phyloP scores from a whole-genome alignment of 2,329 filamentous ascomycete genomes.

The Ophiocordyceps australis region DNA sequence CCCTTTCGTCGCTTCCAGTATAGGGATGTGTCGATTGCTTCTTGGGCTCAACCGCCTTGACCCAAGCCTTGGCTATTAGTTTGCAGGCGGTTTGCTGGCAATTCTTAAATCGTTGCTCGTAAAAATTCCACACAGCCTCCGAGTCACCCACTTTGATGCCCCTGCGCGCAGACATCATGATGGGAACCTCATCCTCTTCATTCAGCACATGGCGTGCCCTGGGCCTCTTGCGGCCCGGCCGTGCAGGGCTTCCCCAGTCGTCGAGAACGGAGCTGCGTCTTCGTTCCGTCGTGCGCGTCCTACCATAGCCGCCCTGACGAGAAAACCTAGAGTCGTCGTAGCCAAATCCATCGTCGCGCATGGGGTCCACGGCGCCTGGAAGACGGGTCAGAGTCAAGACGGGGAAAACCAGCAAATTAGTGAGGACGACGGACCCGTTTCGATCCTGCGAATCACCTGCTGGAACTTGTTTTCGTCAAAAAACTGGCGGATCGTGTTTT shows the following conservation, averaged over 20 bases:
- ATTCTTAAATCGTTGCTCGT: conserved; percentile 41
- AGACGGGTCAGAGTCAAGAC: neutral
- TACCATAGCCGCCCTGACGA: conserved; percentile 8
- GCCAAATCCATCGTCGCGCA: conserved; percentile 13
- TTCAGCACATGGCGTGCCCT: conserved; percentile 17
- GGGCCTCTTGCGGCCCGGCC: conserved; percentile 12
- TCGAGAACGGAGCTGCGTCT: conserved; percentile 13
- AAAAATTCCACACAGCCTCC: conserved; percentile 37
- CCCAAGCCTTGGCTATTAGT: conserved; percentile 55
- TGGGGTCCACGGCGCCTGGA: conserved; percentile 13
- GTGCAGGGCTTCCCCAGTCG: conserved; percentile 12
- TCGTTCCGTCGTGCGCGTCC: conserved; percentile 10
- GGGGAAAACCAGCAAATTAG: too few species aligned
- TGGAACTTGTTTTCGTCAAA: conserved; percentile 25
- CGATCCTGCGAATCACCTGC: conserved; percentile 17
- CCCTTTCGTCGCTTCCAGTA: conserved; percentile 41
- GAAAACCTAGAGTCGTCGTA: conserved; percentile 9
- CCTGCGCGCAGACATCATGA: conserved; percentile 19
- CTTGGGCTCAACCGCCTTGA: conserved; percentile 58
- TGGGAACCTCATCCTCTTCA: conserved; percentile 21
- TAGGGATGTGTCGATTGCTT: conserved; percentile 64
- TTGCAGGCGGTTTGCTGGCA: conserved; percentile 58
- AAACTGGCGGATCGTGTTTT: conserved; percentile 22
- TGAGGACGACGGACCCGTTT: conserved; percentile 15
- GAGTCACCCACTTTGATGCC: conserved; percentile 34